Evolutionary conservation across 495 filamentous ascomycete species (phyloP).

Genomic region (Penicillium robsamsonii): DNA sequence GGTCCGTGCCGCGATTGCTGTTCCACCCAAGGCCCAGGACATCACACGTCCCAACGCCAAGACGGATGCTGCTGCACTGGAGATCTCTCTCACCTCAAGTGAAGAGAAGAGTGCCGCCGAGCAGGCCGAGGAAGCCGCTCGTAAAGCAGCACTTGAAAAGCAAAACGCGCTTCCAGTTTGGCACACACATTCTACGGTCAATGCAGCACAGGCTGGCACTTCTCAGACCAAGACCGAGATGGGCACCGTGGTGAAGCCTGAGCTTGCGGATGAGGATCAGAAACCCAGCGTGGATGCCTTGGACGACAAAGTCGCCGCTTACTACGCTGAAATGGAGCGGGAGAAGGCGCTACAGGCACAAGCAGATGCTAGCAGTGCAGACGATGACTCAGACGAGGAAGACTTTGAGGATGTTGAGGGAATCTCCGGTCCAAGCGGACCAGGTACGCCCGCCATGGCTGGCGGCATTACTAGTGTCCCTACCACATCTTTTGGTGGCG

Average conservation of each 20-base stretch:
- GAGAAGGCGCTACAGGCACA: conserved; percentile 49
- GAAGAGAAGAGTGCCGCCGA: conserved; percentile 75
- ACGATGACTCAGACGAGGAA: conserved; percentile 50
- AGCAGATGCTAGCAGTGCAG: conserved; percentile 45
- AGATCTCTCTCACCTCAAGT: conserved; percentile 71
- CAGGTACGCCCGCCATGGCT: conserved; percentile 36
- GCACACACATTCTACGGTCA: conserved; percentile 85
- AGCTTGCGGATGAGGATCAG: conserved; percentile 55
- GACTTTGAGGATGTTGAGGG: conserved; percentile 51
- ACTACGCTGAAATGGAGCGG: conserved; percentile 51
- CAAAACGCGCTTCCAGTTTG: conserved; percentile 88
- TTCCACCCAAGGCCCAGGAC: conserved; percentile 51
- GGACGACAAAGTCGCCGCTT: conserved; percentile 52
- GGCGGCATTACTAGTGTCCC: conserved; percentile 35
- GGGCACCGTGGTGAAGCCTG: conserved; percentile 41
- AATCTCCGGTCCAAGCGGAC: conserved; percentile 38
- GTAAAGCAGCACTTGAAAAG: conserved; percentile 70
- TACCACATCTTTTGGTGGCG: conserved; percentile 15
- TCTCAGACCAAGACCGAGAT: conserved; percentile 34
- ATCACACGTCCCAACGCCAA: conserved; percentile 69
- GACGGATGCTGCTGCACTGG: conserved; percentile 66
- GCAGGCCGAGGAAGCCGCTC: conserved; percentile 64
- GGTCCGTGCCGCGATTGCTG: conserved; percentile 45
- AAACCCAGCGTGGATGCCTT: conserved; percentile 45
- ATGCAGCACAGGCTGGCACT: conserved; percentile 25